phyloP scores from a whole-genome alignment of 805 yeast species.

The Candida glaebosa region DNA sequence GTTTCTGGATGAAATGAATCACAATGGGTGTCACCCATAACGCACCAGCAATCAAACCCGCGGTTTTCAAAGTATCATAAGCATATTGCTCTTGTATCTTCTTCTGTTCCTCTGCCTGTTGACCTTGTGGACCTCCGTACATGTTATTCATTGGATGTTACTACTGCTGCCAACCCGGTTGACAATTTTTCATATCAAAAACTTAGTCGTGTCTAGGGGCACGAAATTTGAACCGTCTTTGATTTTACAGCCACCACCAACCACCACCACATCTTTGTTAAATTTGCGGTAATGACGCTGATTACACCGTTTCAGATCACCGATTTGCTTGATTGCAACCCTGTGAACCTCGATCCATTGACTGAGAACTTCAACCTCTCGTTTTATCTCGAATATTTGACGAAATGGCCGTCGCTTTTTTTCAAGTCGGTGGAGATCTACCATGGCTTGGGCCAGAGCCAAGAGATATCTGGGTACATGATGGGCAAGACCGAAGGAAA shows the following conservation, averaged over 20 bases:
- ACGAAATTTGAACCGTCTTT: too few relatives aligned
- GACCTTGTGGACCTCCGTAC: constrained; percentile 49
- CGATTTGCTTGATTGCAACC: constrained; percentile 69
- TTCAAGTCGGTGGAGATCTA: constrained; percentile 62
- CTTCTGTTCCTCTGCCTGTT: constrained; percentile 60
- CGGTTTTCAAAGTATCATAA: constrained; percentile 53
- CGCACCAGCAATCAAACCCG: constrained; percentile 61
- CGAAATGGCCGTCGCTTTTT: constrained; percentile 84
- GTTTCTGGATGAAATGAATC: constrained; percentile 51
- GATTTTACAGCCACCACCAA: constrained; percentile 1
- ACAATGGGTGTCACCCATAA: constrained; percentile 59
- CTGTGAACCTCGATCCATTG: constrained; percentile 80
- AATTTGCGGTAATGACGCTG: constrained; percentile 62
- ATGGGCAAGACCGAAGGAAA: constrained; percentile 95
- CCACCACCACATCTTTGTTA: not conserved
- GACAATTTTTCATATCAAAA: not conserved
- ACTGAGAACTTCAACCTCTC: constrained; percentile 88
- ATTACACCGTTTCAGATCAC: constrained; percentile 83
- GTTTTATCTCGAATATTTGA: constrained; percentile 80
- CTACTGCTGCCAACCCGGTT: too few relatives aligned
- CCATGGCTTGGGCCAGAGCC: constrained; percentile 13
- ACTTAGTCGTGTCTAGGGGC: not conserved
- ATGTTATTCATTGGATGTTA: constrained; percentile 15
- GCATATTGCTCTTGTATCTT: constrained; percentile 63
- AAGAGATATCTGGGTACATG: constrained; percentile 66